Conservation (phyloP, 1,284 basidiomycete genomes). For the Apiotrichum gracile region DNA sequence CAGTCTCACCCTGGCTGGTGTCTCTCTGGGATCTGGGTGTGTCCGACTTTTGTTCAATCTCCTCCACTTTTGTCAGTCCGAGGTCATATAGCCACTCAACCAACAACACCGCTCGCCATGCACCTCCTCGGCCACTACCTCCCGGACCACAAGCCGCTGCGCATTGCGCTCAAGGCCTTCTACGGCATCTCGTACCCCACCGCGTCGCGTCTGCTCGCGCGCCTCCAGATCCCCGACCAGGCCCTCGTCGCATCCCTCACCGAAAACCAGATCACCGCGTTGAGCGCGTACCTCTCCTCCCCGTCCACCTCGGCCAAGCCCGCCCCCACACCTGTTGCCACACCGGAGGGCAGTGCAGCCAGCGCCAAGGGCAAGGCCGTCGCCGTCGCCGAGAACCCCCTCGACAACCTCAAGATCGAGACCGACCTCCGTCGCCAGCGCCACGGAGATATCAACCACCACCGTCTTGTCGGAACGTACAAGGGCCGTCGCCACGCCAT, state of each 20-base stretch:
- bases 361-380: background rate
- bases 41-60: conserved; percentile 12
- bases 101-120: conserved; percentile 22
- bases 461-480: conserved; percentile 52
- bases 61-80: background rate
- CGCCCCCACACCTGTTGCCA: conserved; percentile 38
- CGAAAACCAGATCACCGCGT: conserved; percentile 52
- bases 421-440: conserved; percentile 51
- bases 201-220: conserved; percentile 49
- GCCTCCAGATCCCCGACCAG: conserved; percentile 51
- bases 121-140: conserved; percentile 50
- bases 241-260: conserved; percentile 46
- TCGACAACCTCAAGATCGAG: conserved; percentile 52
- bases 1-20: background rate
- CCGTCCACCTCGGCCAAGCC: conserved; percentile 43
- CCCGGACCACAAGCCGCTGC: conserved; percentile 49
- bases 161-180: conserved; percentile 52
- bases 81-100: background rate
- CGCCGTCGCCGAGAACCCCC: conserved; percentile 31
- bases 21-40: no score
- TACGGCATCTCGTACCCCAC: conserved; percentile 52
- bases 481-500: conserved; percentile 51
- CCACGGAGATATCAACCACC: conserved; percentile 52
- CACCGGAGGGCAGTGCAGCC: conserved; percentile 19
- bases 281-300: conserved; percentile 53